Conservation (phyloP, 2,329 filamentous ascomycete species). For the Colletotrichum magnum region DNA sequence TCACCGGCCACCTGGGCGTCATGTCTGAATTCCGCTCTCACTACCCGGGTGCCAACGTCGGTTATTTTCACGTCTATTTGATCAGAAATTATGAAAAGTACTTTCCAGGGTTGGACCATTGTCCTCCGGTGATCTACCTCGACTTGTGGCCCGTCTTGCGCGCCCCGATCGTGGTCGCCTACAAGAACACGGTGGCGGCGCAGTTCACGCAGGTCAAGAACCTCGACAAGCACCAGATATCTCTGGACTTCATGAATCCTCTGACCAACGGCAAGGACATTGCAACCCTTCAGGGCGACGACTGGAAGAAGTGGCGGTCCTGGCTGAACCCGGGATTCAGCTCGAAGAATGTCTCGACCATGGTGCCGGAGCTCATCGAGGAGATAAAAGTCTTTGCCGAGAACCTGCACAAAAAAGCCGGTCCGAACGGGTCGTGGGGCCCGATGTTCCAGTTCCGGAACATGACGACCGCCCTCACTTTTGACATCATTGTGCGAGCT, state of each 20-base stretch:
- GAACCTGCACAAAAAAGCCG: constrained; percentile 5
- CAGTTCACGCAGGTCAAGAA: constrained; percentile 40
- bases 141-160: constrained; percentile 43
- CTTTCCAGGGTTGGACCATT: constrained; percentile 26
- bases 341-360: constrained; percentile 9
- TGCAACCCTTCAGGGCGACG: constrained; percentile 18
- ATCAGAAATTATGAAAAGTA: constrained; percentile 28
- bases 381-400: constrained; percentile 19
- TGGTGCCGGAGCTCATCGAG: constrained; percentile 27
- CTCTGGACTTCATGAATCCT: constrained; percentile 27
- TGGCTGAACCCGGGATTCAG: constrained; percentile 53
- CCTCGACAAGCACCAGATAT: constrained; percentile 31
- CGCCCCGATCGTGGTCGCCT: constrained; percentile 31
- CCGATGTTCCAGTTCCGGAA: constrained; percentile 31
- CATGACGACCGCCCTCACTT: constrained; percentile 34
- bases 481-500: constrained; percentile 50
- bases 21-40: constrained; percentile 26
- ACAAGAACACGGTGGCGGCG: constrained; percentile 38
- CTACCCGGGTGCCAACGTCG: constrained; percentile 6
- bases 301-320: constrained; percentile 46
- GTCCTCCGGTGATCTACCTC: constrained; percentile 42
- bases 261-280: constrained; percentile 24
- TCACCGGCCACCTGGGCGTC: constrained; percentile 19
- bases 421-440: constrained; percentile 19
- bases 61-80: constrained; percentile 15